phyloP scores from a whole-genome alignment of 2,329 filamentous ascomycete species.

The Fusarium ramigenum region DNA sequence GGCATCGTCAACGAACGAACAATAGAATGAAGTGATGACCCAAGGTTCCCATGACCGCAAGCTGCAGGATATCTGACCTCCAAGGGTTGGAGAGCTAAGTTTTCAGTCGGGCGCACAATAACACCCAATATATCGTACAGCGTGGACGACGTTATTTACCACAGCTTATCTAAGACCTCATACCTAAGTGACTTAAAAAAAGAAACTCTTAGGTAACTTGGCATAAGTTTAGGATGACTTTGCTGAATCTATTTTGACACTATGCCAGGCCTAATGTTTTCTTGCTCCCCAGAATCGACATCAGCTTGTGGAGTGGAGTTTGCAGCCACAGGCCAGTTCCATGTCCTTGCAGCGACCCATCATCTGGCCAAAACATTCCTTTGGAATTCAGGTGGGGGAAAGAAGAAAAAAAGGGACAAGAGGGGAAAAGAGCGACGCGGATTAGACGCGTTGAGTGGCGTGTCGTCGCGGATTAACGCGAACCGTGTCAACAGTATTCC shows the following conservation, averaged over 20 bases:
- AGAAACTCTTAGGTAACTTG: neutral
- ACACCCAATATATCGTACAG: neutral
- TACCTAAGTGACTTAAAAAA: neutral
- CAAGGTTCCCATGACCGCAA: neutral
- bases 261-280: neutral
- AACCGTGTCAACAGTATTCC: constrained; percentile 4
- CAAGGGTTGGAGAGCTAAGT: neutral
- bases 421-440: constrained; percentile 27
- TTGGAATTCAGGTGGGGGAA: constrained; percentile 29
- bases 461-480: constrained; percentile 20
- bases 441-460: constrained; percentile 40
- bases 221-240: neutral
- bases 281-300: neutral
- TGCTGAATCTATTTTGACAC: neutral
- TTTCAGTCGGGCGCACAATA: neutral
- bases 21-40: constrained; percentile 38
- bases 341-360: constrained; percentile 27
- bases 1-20: constrained; percentile 30
- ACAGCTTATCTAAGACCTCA: neutral
- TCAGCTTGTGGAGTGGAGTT: neutral
- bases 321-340: constrained; percentile 15
- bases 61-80: neutral
- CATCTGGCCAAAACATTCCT: constrained; percentile 16
- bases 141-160: constrained; percentile 16
- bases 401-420: constrained; percentile 21